phyloP scores from a whole-genome alignment of 345 rosid species.

The Rhizophora mangle region DNA sequence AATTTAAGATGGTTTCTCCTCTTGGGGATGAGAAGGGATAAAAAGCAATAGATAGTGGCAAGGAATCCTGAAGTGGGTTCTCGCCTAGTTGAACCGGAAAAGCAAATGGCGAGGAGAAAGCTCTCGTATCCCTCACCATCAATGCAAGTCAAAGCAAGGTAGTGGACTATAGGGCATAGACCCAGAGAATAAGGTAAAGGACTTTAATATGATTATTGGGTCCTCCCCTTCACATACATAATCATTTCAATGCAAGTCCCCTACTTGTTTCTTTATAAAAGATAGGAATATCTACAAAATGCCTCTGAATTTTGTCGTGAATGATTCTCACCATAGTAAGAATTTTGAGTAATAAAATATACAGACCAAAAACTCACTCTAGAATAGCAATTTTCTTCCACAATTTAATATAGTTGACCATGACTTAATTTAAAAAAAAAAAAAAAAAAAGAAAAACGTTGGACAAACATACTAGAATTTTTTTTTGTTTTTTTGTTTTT shows the following conservation, averaged over 20 bases:
- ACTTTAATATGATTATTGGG: not conserved
- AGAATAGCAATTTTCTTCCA: no score
- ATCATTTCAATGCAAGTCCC: not conserved
- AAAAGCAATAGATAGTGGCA: not conserved
- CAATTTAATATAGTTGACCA: no score
- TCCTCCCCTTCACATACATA: not conserved
- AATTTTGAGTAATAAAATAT: no score
- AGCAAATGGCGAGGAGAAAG: not conserved
- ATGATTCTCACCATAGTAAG: not conserved
- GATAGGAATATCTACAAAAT: not conserved
- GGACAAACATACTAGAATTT: no score
- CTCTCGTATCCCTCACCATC: conserved; percentile 9
- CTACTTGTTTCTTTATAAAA: not conserved
- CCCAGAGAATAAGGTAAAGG: not conserved
- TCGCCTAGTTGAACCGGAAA: not conserved
- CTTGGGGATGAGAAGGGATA: conserved; percentile 1
- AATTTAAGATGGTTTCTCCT: not conserved
- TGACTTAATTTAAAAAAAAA: no score
- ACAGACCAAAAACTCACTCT: no score
- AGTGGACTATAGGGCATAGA: not conserved
- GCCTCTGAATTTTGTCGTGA: not conserved
- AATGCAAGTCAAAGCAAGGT: conserved; percentile 2
- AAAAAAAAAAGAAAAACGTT: no score
- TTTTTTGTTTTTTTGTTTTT: no score
- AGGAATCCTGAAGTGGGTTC: not conserved